Conservation (phyloP, 2,329 filamentous ascomycete genomes). For the Pseudonectria foliicola region DNA sequence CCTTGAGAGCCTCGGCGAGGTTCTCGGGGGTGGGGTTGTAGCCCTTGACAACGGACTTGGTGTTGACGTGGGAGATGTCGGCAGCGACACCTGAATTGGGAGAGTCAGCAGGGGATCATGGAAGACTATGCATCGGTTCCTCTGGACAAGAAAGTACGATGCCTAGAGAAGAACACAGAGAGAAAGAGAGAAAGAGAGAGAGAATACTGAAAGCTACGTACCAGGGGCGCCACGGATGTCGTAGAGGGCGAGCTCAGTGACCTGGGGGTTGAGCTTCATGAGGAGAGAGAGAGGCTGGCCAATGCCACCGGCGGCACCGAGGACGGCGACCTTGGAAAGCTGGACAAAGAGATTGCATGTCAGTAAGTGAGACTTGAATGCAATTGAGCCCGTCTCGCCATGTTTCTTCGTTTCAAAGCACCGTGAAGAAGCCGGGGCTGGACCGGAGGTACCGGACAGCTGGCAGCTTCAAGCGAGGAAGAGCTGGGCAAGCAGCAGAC, state of each 20-base stretch:
- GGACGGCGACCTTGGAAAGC: constrained; percentile 95
- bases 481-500: constrained; percentile 3
- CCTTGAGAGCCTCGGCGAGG: constrained; percentile 74
- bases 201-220: constrained; percentile 39
- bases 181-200: constrained; percentile 4
- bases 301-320: constrained; percentile 96
- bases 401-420: constrained; percentile 1
- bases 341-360: constrained; percentile 34
- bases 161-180: no score
- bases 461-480: not conserved
- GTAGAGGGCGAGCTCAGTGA: constrained; percentile 91
- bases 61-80: constrained; percentile 98
- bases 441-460: constrained; percentile 1
- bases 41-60: constrained; percentile 88
- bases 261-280: constrained; percentile 96
- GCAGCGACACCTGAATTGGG: constrained; percentile 75
- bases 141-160: no score
- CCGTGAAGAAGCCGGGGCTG: not conserved
- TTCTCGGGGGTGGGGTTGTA: constrained; percentile 72
- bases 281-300: constrained; percentile 96
- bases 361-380: not conserved
- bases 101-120: constrained; percentile 11
- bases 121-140: constrained; percentile 6
- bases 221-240: constrained; percentile 92
- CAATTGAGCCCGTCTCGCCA: constrained; percentile 1